A percentile compares a stretch with the other conserved stretches of the same genome.
phyloP scores from a whole-genome alignment of 495 filamentous ascomycete genomes.

The Beverwykella pulmonaria region DNA sequence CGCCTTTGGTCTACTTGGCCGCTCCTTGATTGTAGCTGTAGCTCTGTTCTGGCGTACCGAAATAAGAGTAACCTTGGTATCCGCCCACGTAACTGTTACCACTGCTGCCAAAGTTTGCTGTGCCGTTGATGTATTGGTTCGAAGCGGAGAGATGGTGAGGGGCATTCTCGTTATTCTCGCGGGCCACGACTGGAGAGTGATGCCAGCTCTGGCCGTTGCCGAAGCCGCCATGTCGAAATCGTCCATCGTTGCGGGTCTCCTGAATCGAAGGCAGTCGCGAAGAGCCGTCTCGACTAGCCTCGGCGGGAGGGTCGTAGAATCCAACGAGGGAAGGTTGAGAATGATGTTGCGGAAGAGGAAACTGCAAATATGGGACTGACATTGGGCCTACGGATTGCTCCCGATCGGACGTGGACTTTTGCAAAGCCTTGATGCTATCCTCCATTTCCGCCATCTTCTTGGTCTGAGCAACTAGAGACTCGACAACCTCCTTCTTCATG shows the following conservation, averaged over 20 bases:
- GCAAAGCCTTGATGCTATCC: constrained; percentile 18
- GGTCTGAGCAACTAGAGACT: constrained; percentile 9
- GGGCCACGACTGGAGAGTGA: background rate
- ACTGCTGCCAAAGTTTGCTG: background rate
- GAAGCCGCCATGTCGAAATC: background rate
- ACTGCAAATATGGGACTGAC: background rate
- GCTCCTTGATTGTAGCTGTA: constrained; percentile 7
- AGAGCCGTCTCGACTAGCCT: constrained; percentile 2
- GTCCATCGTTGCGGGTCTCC: constrained; percentile 8
- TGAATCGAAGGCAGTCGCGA: background rate
- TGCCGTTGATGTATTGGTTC: constrained; percentile 2
- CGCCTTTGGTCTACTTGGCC: background rate
- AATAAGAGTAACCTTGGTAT: background rate
- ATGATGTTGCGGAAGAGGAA: constrained; percentile 15
- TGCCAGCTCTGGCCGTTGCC: background rate
- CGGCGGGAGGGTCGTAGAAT: background rate
- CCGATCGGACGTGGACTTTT: constrained; percentile 18
- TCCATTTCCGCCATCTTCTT: constrained; percentile 17
- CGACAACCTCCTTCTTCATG: constrained; percentile 22
- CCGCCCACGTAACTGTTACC: background rate
- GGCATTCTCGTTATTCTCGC: constrained; percentile 9
- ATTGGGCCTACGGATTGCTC: constrained; percentile 15
- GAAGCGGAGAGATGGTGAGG: background rate
- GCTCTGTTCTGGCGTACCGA: background rate
- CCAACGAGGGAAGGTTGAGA: constrained; percentile 26